Evolutionary conservation across 2,329 filamentous ascomycete species (phyloP).

Genomic region (Daldinia sp.): DNA sequence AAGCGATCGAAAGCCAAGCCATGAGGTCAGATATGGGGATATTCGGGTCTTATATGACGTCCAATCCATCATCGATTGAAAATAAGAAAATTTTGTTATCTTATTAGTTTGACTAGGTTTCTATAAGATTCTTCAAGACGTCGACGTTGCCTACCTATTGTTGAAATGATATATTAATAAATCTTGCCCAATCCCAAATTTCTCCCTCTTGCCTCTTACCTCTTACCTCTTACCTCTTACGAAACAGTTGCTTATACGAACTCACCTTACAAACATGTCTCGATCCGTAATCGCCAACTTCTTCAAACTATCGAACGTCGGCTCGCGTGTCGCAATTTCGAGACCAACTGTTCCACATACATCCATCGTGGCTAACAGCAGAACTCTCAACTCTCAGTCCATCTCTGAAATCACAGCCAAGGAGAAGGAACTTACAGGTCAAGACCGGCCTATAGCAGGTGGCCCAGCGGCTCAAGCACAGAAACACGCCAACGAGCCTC

Average conservation of each 20-base stretch:
- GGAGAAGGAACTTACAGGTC: constrained; percentile 51
- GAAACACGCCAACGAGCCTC: constrained; percentile 44
- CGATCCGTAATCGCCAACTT: constrained; percentile 22
- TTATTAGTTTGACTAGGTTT: background rate
- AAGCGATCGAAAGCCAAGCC: background rate
- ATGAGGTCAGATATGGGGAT: constrained; percentile 23
- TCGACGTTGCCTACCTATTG: background rate
- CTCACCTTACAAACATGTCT: constrained; percentile 22
- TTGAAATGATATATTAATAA: background rate
- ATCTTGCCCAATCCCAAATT: background rate
- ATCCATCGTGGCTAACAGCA: constrained; percentile 20
- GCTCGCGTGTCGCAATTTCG: background rate
- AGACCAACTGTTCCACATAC: constrained; percentile 4
- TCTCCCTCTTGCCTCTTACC: background rate
- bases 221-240: background rate
- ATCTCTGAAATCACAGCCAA: constrained; percentile 52
- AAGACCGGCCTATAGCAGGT: constrained; percentile 45
- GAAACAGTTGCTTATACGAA: background rate
- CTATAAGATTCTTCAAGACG: background rate
- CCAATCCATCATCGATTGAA: constrained; percentile 18
- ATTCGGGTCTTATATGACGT: constrained; percentile 5
- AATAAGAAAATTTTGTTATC: background rate
- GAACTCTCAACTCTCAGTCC: constrained; percentile 41
- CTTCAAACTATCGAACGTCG: constrained; percentile 11
- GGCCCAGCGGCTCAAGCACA: constrained; percentile 53